These are phyloP conservation scores for Solanum chacoense DNA, from an alignment of 305 asterid genomes.

Conservation along the genomic window DNA sequence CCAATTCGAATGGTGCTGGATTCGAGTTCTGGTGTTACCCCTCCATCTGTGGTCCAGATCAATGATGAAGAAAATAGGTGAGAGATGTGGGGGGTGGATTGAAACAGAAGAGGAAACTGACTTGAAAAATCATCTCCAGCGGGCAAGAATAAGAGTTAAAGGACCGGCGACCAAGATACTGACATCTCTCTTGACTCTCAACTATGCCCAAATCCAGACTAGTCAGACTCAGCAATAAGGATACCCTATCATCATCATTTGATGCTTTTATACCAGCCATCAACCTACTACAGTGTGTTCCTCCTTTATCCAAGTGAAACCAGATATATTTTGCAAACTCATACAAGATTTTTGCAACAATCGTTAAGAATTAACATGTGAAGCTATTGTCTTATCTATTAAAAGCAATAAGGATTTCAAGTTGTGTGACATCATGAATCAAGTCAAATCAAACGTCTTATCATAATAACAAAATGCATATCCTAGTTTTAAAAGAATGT, in stretches of 20 bases:
- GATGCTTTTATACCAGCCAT: background rate
- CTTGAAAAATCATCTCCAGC: background rate
- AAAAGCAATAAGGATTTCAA: background rate
- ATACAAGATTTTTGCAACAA: background rate
- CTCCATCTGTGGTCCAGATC: background rate
- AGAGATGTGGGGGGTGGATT: background rate
- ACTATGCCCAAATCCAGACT: background rate
- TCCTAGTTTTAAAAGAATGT: slow-evolving; percentile 10
- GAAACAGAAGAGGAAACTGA: background rate
- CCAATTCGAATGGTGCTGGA: background rate
- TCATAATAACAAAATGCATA: slow-evolving; percentile 1
- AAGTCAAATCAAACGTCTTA: background rate
- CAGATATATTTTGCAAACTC: background rate
- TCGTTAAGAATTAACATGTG: background rate
- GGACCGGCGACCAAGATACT: background rate
- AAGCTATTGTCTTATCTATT: background rate
- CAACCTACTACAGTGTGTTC: background rate
- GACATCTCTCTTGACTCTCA: background rate
- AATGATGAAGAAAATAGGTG: background rate
- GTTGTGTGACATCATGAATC: background rate
- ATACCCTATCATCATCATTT: background rate
- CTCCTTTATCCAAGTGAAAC: background rate
- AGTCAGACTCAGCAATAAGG: background rate
- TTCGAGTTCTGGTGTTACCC: background rate
- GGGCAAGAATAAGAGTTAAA: background rate